Conservation (phyloP, 257 asterid genomes). For the Perilla frutescens region DNA sequence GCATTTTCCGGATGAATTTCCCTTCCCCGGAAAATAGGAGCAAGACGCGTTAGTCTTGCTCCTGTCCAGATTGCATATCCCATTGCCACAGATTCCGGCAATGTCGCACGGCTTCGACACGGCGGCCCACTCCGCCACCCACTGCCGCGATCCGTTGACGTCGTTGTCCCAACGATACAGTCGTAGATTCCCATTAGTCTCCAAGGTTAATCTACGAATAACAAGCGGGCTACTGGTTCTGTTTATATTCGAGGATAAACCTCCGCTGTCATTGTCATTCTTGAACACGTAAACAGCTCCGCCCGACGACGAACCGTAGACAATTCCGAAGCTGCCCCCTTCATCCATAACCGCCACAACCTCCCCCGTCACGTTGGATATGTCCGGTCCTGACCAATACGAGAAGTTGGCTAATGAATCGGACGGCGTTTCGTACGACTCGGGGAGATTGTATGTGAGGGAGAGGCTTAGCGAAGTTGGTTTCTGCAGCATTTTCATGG, state of each 20-base stretch:
- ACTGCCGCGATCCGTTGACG: slow-evolving; percentile 76
- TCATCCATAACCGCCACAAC: slow-evolving; percentile 69
- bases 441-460: slow-evolving; percentile 70
- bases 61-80: slow-evolving; percentile 69
- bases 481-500: slow-evolving; percentile 82
- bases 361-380: slow-evolving; percentile 78
- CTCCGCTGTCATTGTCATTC: slow-evolving; percentile 66
- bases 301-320: slow-evolving; percentile 68
- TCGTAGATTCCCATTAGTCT: slow-evolving; percentile 77
- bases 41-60: slow-evolving; percentile 81
- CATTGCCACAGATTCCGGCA: slow-evolving; percentile 86
- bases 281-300: slow-evolving; percentile 86
- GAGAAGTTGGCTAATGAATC: slow-evolving; percentile 59
- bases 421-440: slow-evolving; percentile 35
- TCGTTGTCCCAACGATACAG: slow-evolving; percentile 82
- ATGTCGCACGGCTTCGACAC: slow-evolving; percentile 82
- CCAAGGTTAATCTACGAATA: slow-evolving; percentile 62
- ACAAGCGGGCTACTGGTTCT: slow-evolving; percentile 50
- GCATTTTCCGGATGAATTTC: slow-evolving; percentile 61
- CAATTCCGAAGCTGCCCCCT: slow-evolving; percentile 81
- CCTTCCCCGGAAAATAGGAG: slow-evolving; percentile 61
- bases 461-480: slow-evolving; percentile 73
- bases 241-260: slow-evolving; percentile 53
- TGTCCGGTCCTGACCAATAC: slow-evolving; percentile 87
- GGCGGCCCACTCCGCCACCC: slow-evolving; percentile 97